phyloP scores from a whole-genome alignment of 2,329 filamentous ascomycete species.

The Alternaria angustiovoidea region DNA sequence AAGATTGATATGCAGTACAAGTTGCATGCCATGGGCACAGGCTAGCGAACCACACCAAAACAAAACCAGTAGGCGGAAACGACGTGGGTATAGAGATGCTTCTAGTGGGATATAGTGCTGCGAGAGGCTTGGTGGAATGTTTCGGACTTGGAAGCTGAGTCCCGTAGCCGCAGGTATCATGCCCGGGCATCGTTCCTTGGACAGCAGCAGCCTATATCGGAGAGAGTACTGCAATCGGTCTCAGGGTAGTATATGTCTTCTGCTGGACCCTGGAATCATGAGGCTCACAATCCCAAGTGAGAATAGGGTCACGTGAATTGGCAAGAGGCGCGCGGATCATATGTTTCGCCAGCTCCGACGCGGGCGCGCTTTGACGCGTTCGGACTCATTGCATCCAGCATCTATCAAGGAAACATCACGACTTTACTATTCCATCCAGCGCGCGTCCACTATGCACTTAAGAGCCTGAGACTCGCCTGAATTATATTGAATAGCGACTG shows the following conservation, averaged over 20 bases:
- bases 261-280: background rate
- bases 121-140: background rate
- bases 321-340: background rate
- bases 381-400: conserved; percentile 3
- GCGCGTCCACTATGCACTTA: conserved; percentile 14
- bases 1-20: background rate
- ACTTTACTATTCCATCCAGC: background rate
- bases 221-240: background rate
- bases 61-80: background rate
- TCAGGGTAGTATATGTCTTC: background rate
- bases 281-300: background rate
- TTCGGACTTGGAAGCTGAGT: background rate
- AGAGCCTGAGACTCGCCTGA: conserved; percentile 6
- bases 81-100: background rate
- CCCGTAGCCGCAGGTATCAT: background rate
- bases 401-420: conserved; percentile 9
- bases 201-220: background rate
- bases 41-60: background rate
- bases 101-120: background rate
- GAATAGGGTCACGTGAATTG: background rate
- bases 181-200: background rate
- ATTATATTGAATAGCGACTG: conserved; percentile 3
- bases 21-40: background rate
- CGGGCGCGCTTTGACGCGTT: conserved; percentile 19
- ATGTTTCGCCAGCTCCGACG: conserved; percentile 10